A percentile compares a stretch with the other conserved stretches of the same genome.
phyloP scores from a whole-genome alignment of 305 asterid genomes.

The Caryopteris hybrid region DNA sequence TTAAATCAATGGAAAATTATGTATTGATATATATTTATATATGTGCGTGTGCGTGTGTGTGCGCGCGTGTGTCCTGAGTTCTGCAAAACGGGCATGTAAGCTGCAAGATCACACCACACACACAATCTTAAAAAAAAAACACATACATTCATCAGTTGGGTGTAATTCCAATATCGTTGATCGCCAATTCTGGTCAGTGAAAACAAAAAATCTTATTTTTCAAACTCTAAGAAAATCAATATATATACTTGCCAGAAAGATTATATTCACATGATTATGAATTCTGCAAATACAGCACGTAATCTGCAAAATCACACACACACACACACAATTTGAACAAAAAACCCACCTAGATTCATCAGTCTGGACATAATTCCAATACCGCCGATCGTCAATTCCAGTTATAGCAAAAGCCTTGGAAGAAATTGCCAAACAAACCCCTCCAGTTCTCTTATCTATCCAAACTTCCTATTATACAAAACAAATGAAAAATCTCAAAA shows the following conservation, averaged over 20 bases:
- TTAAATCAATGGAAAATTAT: background rate
- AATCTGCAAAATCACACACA: background rate
- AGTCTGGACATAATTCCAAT: conserved; percentile 66
- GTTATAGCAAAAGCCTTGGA: conserved; percentile 71
- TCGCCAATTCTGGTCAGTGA: background rate
- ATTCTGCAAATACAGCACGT: background rate
- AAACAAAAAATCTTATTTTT: too few relatives aligned
- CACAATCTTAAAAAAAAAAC: background rate
- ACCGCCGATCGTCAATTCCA: conserved; percentile 78
- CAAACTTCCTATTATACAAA: conserved; percentile 48
- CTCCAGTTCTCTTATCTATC: conserved; percentile 70
- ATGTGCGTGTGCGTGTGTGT: too few relatives aligned
- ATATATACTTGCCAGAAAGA: background rate
- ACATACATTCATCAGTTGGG: background rate
- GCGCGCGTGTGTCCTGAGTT: background rate
- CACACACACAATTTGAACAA: background rate
- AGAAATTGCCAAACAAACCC: conserved; percentile 59
- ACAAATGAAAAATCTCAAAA: background rate
- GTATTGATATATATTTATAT: background rate
- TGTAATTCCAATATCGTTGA: background rate
- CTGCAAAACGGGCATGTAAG: background rate
- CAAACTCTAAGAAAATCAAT: background rate
- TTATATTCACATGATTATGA: background rate
- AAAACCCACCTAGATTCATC: conserved; percentile 63
- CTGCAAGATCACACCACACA: background rate